A percentile compares a stretch with the other conserved stretches of the same genome.
phyloP scores from a whole-genome alignment of 192 early-diverging fungal genomes.

The Rhizophagus sp. region DNA sequence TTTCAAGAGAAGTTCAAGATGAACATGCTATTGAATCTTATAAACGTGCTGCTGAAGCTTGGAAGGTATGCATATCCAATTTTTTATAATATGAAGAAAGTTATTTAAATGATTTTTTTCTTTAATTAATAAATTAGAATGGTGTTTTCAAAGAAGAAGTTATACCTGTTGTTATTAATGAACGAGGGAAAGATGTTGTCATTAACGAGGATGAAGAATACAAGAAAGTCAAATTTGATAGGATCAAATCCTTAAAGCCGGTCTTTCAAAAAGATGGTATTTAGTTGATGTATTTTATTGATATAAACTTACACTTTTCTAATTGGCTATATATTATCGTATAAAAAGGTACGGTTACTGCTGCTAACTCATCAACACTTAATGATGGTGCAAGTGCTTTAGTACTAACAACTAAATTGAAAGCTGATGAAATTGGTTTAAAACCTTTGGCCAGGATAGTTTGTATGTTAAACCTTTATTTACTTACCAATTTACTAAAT shows the following conservation, averaged over 20 bases:
- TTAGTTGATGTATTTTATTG: too few relatives aligned
- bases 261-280: slow-evolving; percentile 79
- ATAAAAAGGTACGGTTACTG: slow-evolving; percentile 76
- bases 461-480: slow-evolving; percentile 25
- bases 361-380: slow-evolving; percentile 92
- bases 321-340: neutral
- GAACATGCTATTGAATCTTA: slow-evolving; percentile 83
- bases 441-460: slow-evolving; percentile 88
- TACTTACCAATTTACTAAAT: neutral
- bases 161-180: slow-evolving; percentile 80
- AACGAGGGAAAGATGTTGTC: slow-evolving; percentile 78
- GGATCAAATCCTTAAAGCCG: slow-evolving; percentile 70
- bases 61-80: slow-evolving; percentile 51
- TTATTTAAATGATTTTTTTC: neutral
- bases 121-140: slow-evolving; percentile 24
- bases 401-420: slow-evolving; percentile 76
- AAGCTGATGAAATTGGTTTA: slow-evolving; percentile 72
- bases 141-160: slow-evolving; percentile 85
- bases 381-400: slow-evolving; percentile 97
- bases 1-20: slow-evolving; percentile 90
- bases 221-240: slow-evolving; percentile 91
- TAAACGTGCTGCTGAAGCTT: slow-evolving; percentile 85
- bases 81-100: neutral
- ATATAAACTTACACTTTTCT: neutral
- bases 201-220: slow-evolving; percentile 91